These are phyloP conservation scores for Amorphotheca resinae DNA, from an alignment of 495 filamentous ascomycete species.

Conservation along the genomic window DNA sequence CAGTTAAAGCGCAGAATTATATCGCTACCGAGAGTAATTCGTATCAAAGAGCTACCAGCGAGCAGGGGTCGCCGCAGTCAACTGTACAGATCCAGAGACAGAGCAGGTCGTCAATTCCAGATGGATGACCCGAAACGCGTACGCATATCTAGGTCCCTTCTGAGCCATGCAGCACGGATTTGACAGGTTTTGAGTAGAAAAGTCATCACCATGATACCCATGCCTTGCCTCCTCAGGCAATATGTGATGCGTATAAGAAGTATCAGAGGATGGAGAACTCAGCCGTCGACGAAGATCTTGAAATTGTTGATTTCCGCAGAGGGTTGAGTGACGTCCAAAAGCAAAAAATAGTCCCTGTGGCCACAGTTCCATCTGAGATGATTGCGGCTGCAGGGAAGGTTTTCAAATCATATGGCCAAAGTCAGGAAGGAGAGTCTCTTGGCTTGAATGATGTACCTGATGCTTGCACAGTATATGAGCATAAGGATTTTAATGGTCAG, in stretches of 20 bases:
- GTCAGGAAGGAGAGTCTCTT: not conserved
- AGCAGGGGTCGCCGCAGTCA: too few species aligned
- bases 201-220: conserved; percentile 42
- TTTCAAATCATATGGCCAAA: conserved; percentile 1
- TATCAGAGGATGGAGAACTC: conserved; percentile 35
- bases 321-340: conserved; percentile 14
- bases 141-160: not conserved
- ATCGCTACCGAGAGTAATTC: too few species aligned
- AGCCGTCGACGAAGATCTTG: conserved; percentile 33
- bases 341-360: conserved; percentile 10
- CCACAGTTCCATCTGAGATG: conserved; percentile 9
- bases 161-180: not conserved
- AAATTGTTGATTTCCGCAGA: conserved; percentile 36
- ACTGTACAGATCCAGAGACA: too few species aligned
- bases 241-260: conserved; percentile 53
- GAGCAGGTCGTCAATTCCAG: too few species aligned
- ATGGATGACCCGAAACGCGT: not conserved
- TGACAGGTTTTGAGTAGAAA: not conserved
- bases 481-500: conserved; percentile 18
- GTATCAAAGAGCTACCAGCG: too few species aligned
- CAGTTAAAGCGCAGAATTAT: too few species aligned
- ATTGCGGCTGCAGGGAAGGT: conserved; percentile 8
- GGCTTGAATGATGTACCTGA: not conserved
- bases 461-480: conserved; percentile 17
- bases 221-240: conserved; percentile 52